These are phyloP conservation scores for Corylus avellana DNA, from an alignment of 306 rosid genomes.

Conservation along the genomic window DNA sequence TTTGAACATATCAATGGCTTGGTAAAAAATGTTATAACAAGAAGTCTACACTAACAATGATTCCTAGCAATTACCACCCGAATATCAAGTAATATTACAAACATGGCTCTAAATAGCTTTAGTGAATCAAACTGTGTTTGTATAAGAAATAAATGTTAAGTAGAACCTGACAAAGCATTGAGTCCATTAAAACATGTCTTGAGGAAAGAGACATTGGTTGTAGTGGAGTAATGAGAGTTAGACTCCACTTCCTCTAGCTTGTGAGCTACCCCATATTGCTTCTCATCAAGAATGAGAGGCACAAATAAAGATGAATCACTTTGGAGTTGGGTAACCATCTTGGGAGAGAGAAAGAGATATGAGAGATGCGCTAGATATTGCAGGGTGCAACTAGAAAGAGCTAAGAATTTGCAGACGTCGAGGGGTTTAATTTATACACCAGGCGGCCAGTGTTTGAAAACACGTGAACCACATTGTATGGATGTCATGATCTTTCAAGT, in stretches of 20 bases:
- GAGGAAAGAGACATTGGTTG: slow-evolving; percentile 29
- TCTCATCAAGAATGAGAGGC: slow-evolving; percentile 37
- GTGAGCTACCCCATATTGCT: background rate
- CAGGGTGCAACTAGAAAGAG: background rate
- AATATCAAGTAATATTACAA: too few species aligned
- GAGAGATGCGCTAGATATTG: background rate
- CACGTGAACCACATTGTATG: background rate
- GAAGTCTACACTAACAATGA: too few species aligned
- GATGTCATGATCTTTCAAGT: background rate
- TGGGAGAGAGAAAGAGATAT: slow-evolving; percentile 5
- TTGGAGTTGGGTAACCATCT: slow-evolving; percentile 24
- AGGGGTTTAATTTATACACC: background rate
- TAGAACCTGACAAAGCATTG: slow-evolving; percentile 46
- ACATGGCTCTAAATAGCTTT: too few species aligned
- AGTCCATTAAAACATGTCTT: slow-evolving; percentile 48
- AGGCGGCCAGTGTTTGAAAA: background rate
- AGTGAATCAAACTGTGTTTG: background rate
- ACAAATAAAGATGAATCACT: slow-evolving; percentile 16
- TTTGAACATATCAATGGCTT: too few species aligned
- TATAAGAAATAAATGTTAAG: background rate
- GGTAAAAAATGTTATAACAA: too few species aligned
- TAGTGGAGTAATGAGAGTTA: background rate
- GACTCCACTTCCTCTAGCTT: slow-evolving; percentile 30
- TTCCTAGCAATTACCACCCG: too few species aligned
- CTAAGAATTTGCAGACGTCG: background rate